Evolutionary conservation across 2,329 filamentous ascomycete genomes (phyloP), one percentile per base, ranked within the genome.

Genomic region (Fusarium coicis): DNA sequence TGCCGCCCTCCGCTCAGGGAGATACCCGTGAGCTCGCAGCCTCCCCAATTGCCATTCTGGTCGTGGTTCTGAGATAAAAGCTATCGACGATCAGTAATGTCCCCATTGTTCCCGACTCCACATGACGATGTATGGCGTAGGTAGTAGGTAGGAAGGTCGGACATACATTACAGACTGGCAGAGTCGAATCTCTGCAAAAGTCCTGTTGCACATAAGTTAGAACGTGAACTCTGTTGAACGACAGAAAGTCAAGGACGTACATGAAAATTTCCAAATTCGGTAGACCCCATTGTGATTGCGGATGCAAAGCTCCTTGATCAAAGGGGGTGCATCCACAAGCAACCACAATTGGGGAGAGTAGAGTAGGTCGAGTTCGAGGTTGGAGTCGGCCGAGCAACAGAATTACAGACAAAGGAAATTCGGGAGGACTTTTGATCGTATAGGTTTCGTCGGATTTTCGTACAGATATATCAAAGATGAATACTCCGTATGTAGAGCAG

Each of bases 91-190:
- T 68, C 63, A 74, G 75, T 79, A 56, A 75, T 74, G 46, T 59
- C 54, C 46, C 52, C 66, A 62, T 72, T 71, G 42, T 70, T 73
- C 65, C 69, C 47, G 56, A 56, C 72, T 77, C 70, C 70, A 75
- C 61, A 66, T 54, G 69, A 53, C 46, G 39, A 39, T 50, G 61
- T 55, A 60, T 54, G 59, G 56, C 39, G 66, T 67, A 53, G 52
- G 23, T 39, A 58, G 28, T 47, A 59, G 34, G 34, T 39, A 59
- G 50, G 23, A 28, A 54, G 65, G 53, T 73, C 57, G 60, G 40
- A 89, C 92, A 78, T 88, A 95, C 93, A 88, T 96, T 96, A 87
- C 93, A 96, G 78, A 96, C 87, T 61, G 93, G 93, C 78, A 96
- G 86, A 65, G 93, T 95, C 77, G 93, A 93, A 84, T 95, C 93